Percentiles rank a stretch among this genome's conserved stretches.
These are phyloP conservation scores for Spergularia bocconei DNA, from an alignment of 148 eudicot genomes.

Conservation along the genomic window DNA sequence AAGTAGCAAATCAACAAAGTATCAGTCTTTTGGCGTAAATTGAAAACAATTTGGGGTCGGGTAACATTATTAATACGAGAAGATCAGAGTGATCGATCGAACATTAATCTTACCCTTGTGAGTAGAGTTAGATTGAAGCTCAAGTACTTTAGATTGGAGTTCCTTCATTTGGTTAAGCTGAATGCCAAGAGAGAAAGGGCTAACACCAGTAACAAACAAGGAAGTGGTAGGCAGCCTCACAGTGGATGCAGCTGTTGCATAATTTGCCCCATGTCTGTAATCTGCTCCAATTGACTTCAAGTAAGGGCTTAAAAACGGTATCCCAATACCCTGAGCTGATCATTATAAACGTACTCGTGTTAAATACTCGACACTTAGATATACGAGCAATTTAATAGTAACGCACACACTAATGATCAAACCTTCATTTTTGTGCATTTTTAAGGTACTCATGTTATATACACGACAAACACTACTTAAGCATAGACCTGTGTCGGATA, in stretches of 20 bases:
- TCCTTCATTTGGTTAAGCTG: slow-evolving; percentile 86
- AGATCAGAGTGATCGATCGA: neutral
- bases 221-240: slow-evolving; percentile 71
- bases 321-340: slow-evolving; percentile 68
- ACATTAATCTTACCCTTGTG: slow-evolving; percentile 28
- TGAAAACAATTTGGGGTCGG: neutral
- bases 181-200: slow-evolving; percentile 86
- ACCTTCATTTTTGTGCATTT: too few species aligned
- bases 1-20: neutral
- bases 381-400: neutral
- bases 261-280: slow-evolving; percentile 79
- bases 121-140: slow-evolving; percentile 30
- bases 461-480: too few species aligned
- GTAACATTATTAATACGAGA: neutral
- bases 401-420: too few species aligned
- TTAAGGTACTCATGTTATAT: too few species aligned
- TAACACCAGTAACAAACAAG: slow-evolving; percentile 71
- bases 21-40: neutral
- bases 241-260: slow-evolving; percentile 80
- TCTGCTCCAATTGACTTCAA: slow-evolving; percentile 78
- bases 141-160: slow-evolving; percentile 46
- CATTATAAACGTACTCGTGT: neutral
- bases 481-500: too few species aligned
- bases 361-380: neutral
- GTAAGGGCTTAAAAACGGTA: slow-evolving; percentile 85